Conservation (phyloP, 164 flowering plant genomes). For the Santalum album region DNA sequence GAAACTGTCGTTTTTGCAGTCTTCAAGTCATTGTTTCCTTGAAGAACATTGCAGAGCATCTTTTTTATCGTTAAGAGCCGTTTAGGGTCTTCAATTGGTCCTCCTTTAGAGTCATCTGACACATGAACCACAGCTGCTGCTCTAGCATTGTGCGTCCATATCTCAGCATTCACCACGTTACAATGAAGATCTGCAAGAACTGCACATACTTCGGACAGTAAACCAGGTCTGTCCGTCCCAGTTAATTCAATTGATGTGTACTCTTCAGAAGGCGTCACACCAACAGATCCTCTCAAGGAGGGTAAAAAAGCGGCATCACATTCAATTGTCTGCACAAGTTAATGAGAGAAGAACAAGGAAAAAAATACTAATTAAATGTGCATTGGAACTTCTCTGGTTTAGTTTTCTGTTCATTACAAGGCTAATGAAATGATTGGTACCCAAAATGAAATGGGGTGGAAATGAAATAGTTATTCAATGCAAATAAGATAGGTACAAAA, state of each 20-base stretch:
- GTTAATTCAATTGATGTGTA: constrained; percentile 60
- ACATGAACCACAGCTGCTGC: constrained; percentile 87
- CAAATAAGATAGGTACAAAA: too few relatives aligned
- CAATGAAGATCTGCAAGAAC: constrained; percentile 83
- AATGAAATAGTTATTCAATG: too few relatives aligned
- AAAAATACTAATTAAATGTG: too few relatives aligned
- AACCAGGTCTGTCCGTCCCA: constrained; percentile 85
- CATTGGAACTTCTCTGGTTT: too few relatives aligned
- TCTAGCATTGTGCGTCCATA: constrained; percentile 90
- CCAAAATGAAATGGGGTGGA: too few relatives aligned
- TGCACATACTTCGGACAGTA: constrained; percentile 81
- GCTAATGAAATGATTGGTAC: too few relatives aligned
- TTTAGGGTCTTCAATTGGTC: constrained; percentile 58
- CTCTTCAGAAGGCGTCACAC: constrained; percentile 43
- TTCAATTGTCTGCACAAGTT: constrained; percentile 37
- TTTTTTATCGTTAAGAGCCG: constrained; percentile 49
- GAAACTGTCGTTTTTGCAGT: constrained; percentile 58
- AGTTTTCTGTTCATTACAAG: too few relatives aligned
- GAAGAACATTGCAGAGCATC: constrained; percentile 61
- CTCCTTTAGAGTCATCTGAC: constrained; percentile 54
- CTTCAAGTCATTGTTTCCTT: constrained; percentile 46
- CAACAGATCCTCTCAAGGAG: constrained; percentile 36
- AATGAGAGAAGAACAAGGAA: neutral
- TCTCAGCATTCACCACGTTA: constrained; percentile 78
- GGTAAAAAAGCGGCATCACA: constrained; percentile 27